A percentile compares a stretch with the other conserved stretches of the same genome.
Conservation (phyloP, 1,284 basidiomycete species). For the Marasmius sp. region DNA sequence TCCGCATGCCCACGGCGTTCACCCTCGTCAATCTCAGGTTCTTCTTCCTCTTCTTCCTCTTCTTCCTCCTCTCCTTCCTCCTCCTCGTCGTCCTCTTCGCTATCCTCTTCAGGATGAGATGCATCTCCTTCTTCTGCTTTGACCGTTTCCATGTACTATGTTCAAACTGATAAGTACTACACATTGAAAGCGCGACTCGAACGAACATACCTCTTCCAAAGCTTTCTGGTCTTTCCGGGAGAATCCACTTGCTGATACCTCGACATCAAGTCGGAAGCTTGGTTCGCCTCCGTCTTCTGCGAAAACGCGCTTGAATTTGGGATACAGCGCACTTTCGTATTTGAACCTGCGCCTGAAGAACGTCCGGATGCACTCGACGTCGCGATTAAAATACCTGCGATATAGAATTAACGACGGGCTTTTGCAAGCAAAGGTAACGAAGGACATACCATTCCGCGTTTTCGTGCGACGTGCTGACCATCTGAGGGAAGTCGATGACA, state of each 20-base stretch:
- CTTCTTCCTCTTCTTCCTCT: conserved; percentile 37
- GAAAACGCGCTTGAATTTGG: conserved; percentile 73
- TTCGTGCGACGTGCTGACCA: conserved; percentile 96
- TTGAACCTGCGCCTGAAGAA: conserved; percentile 94
- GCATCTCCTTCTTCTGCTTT: conserved; percentile 22
- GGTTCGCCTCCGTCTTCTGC: conserved; percentile 46
- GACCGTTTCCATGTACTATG: conserved; percentile 68
- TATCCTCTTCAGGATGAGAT: conserved; percentile 18
- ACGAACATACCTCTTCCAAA: conserved; percentile 73
- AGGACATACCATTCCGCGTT: conserved; percentile 90
- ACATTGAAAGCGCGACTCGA: conserved; percentile 11
- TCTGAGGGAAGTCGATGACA: conserved; percentile 99
- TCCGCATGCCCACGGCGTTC: conserved; percentile 22
- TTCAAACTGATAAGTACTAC: conserved; percentile 15
- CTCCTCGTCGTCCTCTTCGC: conserved; percentile 23
- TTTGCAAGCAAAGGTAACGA: conserved; percentile 5
- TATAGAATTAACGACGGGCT: conserved; percentile 10
- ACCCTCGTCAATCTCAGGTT: conserved; percentile 26
- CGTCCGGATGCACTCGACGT: conserved; percentile 93
- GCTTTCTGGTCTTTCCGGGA: conserved; percentile 78
- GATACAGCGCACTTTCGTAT: conserved; percentile 89
- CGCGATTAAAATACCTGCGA: conserved; percentile 94
- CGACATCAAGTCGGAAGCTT: conserved; percentile 78
- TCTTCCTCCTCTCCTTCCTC: conserved; percentile 27
- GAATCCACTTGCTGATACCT: conserved; percentile 92